Percentiles rank a stretch among this genome's conserved stretches.
phyloP scores from a whole-genome alignment of 805 yeast species.

The Kuraishia capsulata region DNA sequence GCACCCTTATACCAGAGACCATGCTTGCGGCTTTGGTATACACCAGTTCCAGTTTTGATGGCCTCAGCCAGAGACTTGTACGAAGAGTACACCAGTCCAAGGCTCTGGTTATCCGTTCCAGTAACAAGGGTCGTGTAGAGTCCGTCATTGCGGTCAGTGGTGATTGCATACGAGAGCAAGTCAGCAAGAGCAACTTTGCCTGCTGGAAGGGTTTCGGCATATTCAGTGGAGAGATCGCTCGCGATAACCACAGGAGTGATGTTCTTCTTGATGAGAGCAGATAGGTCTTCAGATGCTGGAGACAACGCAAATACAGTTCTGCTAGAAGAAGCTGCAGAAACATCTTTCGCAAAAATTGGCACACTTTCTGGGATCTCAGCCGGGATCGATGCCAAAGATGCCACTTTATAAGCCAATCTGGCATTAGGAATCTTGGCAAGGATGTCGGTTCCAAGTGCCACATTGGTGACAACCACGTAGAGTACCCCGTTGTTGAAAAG shows the following conservation, averaged over 20 bases:
- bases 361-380: slow-evolving; percentile 5
- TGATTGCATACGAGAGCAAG: slow-evolving; percentile 41
- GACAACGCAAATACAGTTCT: slow-evolving; percentile 13
- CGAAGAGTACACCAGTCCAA: slow-evolving; percentile 91
- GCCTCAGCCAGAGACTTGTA: slow-evolving; percentile 75
- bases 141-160: slow-evolving; percentile 82
- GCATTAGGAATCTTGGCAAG: slow-evolving; percentile 22
- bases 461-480: slow-evolving; percentile 7
- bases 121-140: slow-evolving; percentile 78
- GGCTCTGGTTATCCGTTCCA: slow-evolving; percentile 55
- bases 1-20: slow-evolving; percentile 96
- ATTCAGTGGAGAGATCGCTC: slow-evolving; percentile 22
- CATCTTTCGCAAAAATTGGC: slow-evolving; percentile 3
- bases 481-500: slow-evolving; percentile 23
- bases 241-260: slow-evolving; percentile 24
- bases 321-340: slow-evolving; percentile 11
- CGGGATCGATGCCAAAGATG: slow-evolving; percentile 6
- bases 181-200: slow-evolving; percentile 19
- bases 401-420: slow-evolving; percentile 17
- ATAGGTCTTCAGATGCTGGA: slow-evolving; percentile 6
- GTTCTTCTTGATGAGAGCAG: slow-evolving; percentile 22
- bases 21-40: slow-evolving; percentile 85
- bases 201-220: slow-evolving; percentile 24
- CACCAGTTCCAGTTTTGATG: slow-evolving; percentile 74
- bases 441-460: slow-evolving; percentile 10